phyloP scores from a whole-genome alignment of 164 flowering plant species.

The Brasenia schreberi region DNA sequence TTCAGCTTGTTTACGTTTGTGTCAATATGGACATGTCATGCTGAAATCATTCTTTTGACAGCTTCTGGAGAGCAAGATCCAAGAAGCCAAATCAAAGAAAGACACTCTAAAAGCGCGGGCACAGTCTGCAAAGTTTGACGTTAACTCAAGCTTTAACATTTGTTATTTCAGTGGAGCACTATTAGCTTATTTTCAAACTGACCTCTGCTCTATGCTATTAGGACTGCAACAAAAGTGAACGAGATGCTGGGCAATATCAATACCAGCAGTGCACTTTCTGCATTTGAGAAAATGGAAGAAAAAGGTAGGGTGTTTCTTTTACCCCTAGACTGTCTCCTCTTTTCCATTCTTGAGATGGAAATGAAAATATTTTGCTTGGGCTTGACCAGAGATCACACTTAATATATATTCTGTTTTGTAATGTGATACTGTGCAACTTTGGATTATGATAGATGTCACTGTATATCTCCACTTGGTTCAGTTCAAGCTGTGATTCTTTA shows the following conservation, averaged over 20 bases:
- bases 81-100: constrained; percentile 88
- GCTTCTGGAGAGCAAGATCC: constrained; percentile 97
- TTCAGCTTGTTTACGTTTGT: too few relatives aligned
- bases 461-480: too few relatives aligned
- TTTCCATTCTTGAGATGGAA: neutral
- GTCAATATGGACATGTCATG: too few relatives aligned
- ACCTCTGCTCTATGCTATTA: constrained; percentile 6
- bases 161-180: neutral
- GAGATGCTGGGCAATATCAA: constrained; percentile 95
- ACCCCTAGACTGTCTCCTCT: neutral
- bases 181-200: neutral
- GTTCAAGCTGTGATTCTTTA: too few relatives aligned
- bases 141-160: neutral
- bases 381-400: neutral
- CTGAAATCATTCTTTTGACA: constrained; percentile 13
- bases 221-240: constrained; percentile 91
- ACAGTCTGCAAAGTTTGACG: constrained; percentile 88
- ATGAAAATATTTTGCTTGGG: neutral
- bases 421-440: too few relatives aligned
- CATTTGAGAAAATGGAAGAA: constrained; percentile 99
- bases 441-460: too few relatives aligned
- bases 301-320: constrained; percentile 36
- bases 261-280: constrained; percentile 89
- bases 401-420: too few relatives aligned
- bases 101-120: constrained; percentile 97